These are phyloP conservation scores for Aspergillus sp. DNA, from an alignment of 2,329 filamentous ascomycete species.

Conservation along the genomic window DNA sequence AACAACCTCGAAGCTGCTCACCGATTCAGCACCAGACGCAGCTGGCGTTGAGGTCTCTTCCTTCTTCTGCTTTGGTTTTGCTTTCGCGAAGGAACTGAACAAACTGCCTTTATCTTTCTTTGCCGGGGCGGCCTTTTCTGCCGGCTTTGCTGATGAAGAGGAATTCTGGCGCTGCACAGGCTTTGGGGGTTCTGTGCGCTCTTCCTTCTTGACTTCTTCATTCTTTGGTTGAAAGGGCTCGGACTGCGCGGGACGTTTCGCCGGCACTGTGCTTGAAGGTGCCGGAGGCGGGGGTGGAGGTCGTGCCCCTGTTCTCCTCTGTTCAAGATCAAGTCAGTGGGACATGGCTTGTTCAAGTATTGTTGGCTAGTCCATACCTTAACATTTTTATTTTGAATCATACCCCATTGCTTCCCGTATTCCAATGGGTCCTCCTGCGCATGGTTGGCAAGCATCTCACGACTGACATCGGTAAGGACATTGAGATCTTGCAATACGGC, in stretches of 20 bases:
- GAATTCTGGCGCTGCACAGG: constrained; percentile 22
- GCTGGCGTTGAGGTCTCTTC: constrained; percentile 43
- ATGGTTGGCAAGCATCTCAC: constrained; percentile 59
- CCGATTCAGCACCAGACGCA: constrained; percentile 31
- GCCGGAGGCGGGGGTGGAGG: constrained; percentile 35
- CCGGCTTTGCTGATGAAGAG: constrained; percentile 34
- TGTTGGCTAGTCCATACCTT: constrained; percentile 41
- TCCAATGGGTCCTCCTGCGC: constrained; percentile 60
- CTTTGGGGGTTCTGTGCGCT: constrained; percentile 19
- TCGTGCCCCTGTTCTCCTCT: constrained; percentile 51
- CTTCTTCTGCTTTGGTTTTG: constrained; percentile 59
- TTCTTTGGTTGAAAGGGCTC: constrained; percentile 23
- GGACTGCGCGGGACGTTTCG: constrained; percentile 41
- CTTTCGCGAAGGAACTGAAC: constrained; percentile 76
- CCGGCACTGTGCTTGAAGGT: constrained; percentile 29
- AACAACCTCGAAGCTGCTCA: constrained; percentile 28
- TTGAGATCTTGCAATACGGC: constrained; percentile 70
- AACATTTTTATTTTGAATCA: constrained; percentile 71
- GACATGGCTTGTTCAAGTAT: neutral
- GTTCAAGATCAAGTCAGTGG: constrained; percentile 2
- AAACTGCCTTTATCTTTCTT: constrained; percentile 67
- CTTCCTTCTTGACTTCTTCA: constrained; percentile 23
- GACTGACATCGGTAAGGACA: constrained; percentile 67
- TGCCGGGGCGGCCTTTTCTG: constrained; percentile 41
- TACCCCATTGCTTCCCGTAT: constrained; percentile 64